Evolutionary conservation across 2,329 filamentous ascomycete species (phyloP).

Genomic region (Rachicladosporium sp.): DNA sequence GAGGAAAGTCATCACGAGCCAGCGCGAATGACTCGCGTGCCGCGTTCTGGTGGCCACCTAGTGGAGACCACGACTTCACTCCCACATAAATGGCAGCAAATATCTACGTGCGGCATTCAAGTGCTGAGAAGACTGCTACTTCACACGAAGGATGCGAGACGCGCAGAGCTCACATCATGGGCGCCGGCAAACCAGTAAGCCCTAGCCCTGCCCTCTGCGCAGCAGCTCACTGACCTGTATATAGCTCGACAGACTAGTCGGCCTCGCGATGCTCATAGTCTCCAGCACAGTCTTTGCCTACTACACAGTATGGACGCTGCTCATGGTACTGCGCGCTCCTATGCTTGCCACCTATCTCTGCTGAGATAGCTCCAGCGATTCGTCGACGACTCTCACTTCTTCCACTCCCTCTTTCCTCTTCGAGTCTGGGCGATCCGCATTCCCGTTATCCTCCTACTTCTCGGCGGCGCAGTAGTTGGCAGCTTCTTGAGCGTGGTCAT

Average conservation of each 20-base stretch:
- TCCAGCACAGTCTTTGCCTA: conserved; percentile 69
- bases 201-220: too few relatives aligned
- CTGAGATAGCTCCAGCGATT: conserved; percentile 56
- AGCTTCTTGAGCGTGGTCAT: conserved; percentile 94
- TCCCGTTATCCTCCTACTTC: conserved; percentile 86
- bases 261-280: conserved; percentile 63
- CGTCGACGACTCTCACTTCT: conserved; percentile 84
- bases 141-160: too few relatives aligned
- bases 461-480: conserved; percentile 86
- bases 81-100: too few relatives aligned
- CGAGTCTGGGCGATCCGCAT: conserved; percentile 98
- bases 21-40: too few relatives aligned
- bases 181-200: too few relatives aligned
- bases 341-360: background rate
- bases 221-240: background rate
- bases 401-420: conserved; percentile 90
- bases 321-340: conserved; percentile 58
- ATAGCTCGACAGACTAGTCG: conserved; percentile 81
- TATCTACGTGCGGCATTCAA: too few relatives aligned
- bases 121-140: too few relatives aligned
- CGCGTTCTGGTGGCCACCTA: too few relatives aligned
- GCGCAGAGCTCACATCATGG: too few relatives aligned
- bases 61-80: too few relatives aligned
- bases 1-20: too few relatives aligned
- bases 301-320: conserved; percentile 94